Base-by-base conservation (phyloP, 2,329 filamentous ascomycete genomes). In the Seiridium unicorne region DNA sequence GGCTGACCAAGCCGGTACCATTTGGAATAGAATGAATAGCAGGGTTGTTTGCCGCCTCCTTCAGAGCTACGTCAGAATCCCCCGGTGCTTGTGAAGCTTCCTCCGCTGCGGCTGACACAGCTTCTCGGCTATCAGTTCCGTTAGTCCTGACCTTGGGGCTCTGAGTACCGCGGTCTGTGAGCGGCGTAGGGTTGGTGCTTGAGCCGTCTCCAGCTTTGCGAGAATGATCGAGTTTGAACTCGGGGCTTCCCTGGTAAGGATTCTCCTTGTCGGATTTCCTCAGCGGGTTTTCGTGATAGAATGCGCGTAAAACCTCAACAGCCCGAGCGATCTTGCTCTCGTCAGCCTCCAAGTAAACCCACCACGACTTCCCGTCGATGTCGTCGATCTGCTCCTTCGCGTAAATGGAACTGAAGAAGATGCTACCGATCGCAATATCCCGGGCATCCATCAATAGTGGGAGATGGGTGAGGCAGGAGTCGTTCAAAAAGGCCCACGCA, bases 401-500 rank as follows among this genome's bases (percentile, higher is more conserved):
- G 68, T 93, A 89, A 48, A 88, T 87, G 60, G 91, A 90, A 5
- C 91, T 92, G 62, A 94, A 95, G 76, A 96, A 97, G 34, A 99
- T 84, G 18, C 93, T 89, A 34, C 88, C 89, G 38, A 94, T 90
- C 13, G 94, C 93, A 57, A 98, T 91, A 44, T 92, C 91, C 46
- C 88, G 85, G 13, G 92, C 86, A 26, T 87, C 86, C 73, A 93
- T 90, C 36, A 96, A 81, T 3, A 99, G 83, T 61, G 93, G 96
- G 54, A 98, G 81, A 46, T 89, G 86, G 1, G 94, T 98, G 62
- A 94, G 86, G 65, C 88, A 91, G 26, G 90, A 90, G 75, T 99
- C 95, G 72, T 96, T 97, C 64, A 96, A 87, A 69, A 97, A 98
- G 0, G 92, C 90, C 93, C 95, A 98, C 1, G 92, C 90, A 0